Conservation (phyloP, 2,329 filamentous ascomycete species). For the Furcasterigmium furcatum region DNA sequence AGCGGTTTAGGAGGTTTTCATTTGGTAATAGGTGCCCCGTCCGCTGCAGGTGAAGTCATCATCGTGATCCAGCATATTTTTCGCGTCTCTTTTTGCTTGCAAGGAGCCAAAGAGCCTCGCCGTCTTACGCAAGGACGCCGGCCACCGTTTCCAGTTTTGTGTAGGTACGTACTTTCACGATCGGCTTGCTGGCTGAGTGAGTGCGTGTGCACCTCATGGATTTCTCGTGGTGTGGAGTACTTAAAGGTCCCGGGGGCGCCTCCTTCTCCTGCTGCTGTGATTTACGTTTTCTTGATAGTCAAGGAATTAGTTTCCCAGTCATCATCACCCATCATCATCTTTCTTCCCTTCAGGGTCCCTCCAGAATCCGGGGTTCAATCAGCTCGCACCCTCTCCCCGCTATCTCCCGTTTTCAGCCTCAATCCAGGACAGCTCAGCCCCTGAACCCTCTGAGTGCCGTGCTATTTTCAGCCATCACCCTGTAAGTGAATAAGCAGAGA, state of each 20-base stretch:
- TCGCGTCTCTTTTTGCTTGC: too few relatives aligned
- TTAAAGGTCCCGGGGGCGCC: neutral
- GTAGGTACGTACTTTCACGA: too few relatives aligned
- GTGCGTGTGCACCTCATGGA: too few relatives aligned
- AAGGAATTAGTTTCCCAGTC: too few relatives aligned
- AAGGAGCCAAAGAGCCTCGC: neutral
- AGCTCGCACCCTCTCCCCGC: too few relatives aligned
- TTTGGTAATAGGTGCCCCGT: constrained; percentile 12
- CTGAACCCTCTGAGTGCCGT: too few relatives aligned
- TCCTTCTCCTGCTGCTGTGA: neutral
- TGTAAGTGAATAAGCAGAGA: neutral
- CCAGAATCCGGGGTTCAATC: too few relatives aligned
- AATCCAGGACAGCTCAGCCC: neutral
- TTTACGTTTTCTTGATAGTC: neutral
- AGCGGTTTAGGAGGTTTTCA: constrained; percentile 6
- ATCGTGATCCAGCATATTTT: constrained; percentile 11
- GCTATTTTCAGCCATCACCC: neutral
- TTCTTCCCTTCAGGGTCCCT: too few relatives aligned
- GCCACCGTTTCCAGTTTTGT: neutral
- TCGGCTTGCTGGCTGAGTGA: too few relatives aligned
- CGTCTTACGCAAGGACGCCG: constrained; percentile 6
- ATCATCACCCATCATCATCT: neutral
- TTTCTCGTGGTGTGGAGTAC: neutral
- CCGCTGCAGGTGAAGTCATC: constrained; percentile 14
- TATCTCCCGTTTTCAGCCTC: neutral